phyloP scores from a whole-genome alignment of 2,329 filamentous ascomycete genomes.

The Cytospora mali region DNA sequence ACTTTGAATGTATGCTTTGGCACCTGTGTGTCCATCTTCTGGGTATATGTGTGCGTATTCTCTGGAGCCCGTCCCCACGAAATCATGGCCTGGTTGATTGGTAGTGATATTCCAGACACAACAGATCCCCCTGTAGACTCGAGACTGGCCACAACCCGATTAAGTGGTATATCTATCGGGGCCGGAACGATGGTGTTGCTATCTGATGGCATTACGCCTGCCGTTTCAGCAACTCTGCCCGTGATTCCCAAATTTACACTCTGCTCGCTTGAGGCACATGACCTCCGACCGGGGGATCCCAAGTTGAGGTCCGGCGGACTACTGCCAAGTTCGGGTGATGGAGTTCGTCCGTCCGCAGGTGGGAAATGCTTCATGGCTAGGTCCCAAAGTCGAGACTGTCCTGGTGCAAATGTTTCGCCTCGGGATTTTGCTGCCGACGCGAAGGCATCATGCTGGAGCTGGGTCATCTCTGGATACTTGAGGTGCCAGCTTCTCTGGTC shows the following conservation, averaged over 20 bases:
- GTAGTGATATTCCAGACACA: constrained; percentile 63
- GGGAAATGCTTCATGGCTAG: constrained; percentile 63
- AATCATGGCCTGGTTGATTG: constrained; percentile 66
- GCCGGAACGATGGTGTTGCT: constrained; percentile 42
- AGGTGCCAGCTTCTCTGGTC: constrained; percentile 62
- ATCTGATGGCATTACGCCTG: constrained; percentile 43
- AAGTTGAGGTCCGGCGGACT: constrained; percentile 18
- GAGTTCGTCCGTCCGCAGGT: constrained; percentile 37
- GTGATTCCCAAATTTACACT: constrained; percentile 6
- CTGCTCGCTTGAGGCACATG: constrained; percentile 2
- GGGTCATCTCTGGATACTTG: constrained; percentile 65
- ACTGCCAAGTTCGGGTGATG: constrained; percentile 7
- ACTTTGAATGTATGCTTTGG: constrained; percentile 83
- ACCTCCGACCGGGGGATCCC: constrained; percentile 14
- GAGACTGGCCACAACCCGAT: constrained; percentile 63
- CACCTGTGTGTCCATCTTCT: constrained; percentile 67
- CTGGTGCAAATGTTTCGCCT: constrained; percentile 57
- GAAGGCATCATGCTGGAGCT: constrained; percentile 60
- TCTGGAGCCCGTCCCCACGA: constrained; percentile 75
- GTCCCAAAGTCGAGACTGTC: constrained; percentile 55
- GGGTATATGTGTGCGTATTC: constrained; percentile 69
- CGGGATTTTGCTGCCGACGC: constrained; percentile 52
- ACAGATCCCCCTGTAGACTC: constrained; percentile 68
- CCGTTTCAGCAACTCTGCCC: constrained; percentile 31
- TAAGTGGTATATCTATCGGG: constrained; percentile 38